phyloP scores from a whole-genome alignment of 805 yeast genomes.

The Starmerella stigmatis region DNA sequence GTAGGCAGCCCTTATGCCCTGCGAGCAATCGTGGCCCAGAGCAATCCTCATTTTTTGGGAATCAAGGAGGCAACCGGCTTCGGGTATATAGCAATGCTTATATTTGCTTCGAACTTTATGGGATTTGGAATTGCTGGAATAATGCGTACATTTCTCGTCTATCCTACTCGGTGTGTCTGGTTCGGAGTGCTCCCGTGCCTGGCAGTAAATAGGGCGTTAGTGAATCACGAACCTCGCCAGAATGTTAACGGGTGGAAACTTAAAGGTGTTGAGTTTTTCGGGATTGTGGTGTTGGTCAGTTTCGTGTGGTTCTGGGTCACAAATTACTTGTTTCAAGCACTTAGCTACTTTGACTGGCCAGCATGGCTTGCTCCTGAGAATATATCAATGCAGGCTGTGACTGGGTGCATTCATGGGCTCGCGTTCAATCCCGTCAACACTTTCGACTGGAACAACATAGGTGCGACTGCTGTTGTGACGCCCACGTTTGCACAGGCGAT shows the following conservation, averaged over 20 bases:
- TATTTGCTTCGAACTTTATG: constrained; percentile 41
- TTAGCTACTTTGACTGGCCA: constrained; percentile 56
- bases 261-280: constrained; percentile 44
- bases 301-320: constrained; percentile 62
- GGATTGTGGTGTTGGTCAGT: constrained; percentile 33
- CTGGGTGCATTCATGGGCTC: constrained; percentile 41
- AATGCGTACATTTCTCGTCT: constrained; percentile 42
- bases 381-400: constrained; percentile 48
- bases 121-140: constrained; percentile 48
- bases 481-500: constrained; percentile 38
- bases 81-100: constrained; percentile 38
- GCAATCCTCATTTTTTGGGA: constrained; percentile 25
- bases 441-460: constrained; percentile 38
- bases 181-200: constrained; percentile 50
- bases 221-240: constrained; percentile 23
- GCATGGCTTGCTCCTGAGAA: constrained; percentile 48
- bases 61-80: constrained; percentile 24
- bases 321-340: constrained; percentile 51
- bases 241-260: constrained; percentile 51
- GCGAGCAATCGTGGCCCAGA: constrained; percentile 31
- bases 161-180: constrained; percentile 39
- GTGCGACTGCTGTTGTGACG: constrained; percentile 30
- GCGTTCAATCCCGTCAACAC: constrained; percentile 40
- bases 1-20: constrained; percentile 26
- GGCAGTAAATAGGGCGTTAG: constrained; percentile 39